A percentile compares a stretch with the other conserved stretches of the same genome.
phyloP scores from a whole-genome alignment of 2,329 filamentous ascomycete genomes.

The Tetracladium maxilliforme region DNA sequence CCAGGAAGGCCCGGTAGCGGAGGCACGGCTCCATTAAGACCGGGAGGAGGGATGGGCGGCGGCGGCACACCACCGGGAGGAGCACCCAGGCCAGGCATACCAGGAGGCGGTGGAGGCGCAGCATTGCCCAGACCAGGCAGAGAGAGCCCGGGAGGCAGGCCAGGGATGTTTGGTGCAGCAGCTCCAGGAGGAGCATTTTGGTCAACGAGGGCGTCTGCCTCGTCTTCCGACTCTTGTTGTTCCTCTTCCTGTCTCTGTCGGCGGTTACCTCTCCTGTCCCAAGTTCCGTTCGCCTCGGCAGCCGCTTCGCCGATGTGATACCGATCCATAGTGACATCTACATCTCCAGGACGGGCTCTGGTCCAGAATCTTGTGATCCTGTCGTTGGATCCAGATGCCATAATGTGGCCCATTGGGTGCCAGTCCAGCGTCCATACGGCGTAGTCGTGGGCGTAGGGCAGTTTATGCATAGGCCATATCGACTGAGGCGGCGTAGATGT shows the following conservation, averaged over 20 bases:
- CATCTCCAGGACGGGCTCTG: slow-evolving; percentile 73
- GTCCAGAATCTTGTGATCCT: slow-evolving; percentile 96
- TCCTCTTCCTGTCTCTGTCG: slow-evolving; percentile 80
- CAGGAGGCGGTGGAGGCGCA: slow-evolving; percentile 18
- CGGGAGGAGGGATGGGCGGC: slow-evolving; percentile 33
- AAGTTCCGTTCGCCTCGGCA: slow-evolving; percentile 89
- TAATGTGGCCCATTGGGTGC: slow-evolving; percentile 90
- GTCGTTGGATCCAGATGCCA: slow-evolving; percentile 92
- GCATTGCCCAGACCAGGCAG: slow-evolving; percentile 34
- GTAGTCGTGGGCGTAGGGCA: slow-evolving; percentile 82
- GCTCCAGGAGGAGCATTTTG: slow-evolving; percentile 63
- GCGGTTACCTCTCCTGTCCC: slow-evolving; percentile 65
- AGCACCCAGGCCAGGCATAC: slow-evolving; percentile 16
- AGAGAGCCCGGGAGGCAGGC: slow-evolving; percentile 21
- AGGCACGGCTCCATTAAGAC: slow-evolving; percentile 26
- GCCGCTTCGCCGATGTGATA: slow-evolving; percentile 93
- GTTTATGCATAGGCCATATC: slow-evolving; percentile 80
- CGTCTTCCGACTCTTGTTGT: slow-evolving; percentile 85
- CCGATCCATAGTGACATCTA: slow-evolving; percentile 72
- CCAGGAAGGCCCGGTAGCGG: slow-evolving; percentile 32
- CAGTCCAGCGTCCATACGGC: slow-evolving; percentile 97
- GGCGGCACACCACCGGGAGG: slow-evolving; percentile 15
- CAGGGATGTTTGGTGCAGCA: slow-evolving; percentile 34
- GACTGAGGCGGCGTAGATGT: slow-evolving; percentile 69
- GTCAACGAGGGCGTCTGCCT: slow-evolving; percentile 82